phyloP scores from a whole-genome alignment of 768 basidiomycete genomes.

The Clitopilus hobsonii region DNA sequence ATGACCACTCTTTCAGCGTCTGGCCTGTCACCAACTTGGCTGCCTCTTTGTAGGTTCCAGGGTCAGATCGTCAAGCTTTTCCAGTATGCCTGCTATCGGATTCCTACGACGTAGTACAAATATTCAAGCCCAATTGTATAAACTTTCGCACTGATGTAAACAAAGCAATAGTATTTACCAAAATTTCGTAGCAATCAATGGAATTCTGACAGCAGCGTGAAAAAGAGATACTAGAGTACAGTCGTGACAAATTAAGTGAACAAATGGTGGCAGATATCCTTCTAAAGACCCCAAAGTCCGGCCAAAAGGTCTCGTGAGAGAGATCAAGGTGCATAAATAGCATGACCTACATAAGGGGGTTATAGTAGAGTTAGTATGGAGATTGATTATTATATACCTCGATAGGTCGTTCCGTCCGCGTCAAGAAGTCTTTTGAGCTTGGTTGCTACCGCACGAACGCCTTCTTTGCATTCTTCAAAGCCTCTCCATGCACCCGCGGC shows the following conservation, averaged over 20 bases:
- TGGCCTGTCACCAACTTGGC: conserved; percentile 75
- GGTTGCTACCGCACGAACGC: conserved; percentile 54
- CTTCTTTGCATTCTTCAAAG: conserved; percentile 58
- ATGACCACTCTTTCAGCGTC: conserved; percentile 34
- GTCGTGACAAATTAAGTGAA: too few relatives aligned
- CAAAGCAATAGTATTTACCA: not conserved
- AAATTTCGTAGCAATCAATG: not conserved
- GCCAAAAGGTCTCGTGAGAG: not conserved
- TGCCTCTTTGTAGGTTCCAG: conserved; percentile 37
- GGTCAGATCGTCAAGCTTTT: not conserved
- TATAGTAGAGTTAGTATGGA: not conserved
- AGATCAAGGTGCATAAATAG: conserved; percentile 33
- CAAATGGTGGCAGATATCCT: not conserved
- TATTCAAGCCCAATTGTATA: not conserved
- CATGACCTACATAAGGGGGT: conserved; percentile 22
- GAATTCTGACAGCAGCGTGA: not conserved
- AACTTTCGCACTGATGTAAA: not conserved
- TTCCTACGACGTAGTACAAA: not conserved
- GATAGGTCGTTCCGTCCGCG: conserved; percentile 47
- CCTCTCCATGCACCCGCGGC: conserved; percentile 66
- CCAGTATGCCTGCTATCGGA: not conserved
- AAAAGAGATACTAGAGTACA: too few relatives aligned
- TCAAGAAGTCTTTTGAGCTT: conserved; percentile 59
- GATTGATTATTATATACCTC: conserved; percentile 22
- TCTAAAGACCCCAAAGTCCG: not conserved